Evolutionary conservation across 257 asterid species (phyloP), one percentile per base, ranked within the genome.

Genomic region (Plantago major): DNA sequence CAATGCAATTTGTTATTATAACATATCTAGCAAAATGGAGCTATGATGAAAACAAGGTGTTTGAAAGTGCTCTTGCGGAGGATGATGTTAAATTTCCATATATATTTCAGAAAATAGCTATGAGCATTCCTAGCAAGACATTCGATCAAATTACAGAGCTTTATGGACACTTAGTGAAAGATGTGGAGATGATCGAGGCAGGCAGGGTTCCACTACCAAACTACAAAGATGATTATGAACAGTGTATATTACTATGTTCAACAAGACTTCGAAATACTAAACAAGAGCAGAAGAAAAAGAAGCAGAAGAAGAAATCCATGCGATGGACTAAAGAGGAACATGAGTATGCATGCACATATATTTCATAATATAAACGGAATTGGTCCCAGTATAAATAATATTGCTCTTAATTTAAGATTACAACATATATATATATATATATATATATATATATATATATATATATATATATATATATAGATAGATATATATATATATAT

Each of bases 121-220:
- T 47, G 53, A 47, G 8, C 53, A 47, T 47, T 47, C 53, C 53
- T 47, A 18, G 22, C 15, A 60, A 60, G 9, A 6, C 40, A 12
- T 43, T 60, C 13, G 53, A 44, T 10, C 50, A 63, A 18, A 63
- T 63, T 46, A 49, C 37, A n/a, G 15, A 30, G 5, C 50, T 48
- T 55, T 63, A 63, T 16, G 17, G 49, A 49, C 58, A 33, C 28
- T 49, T 63, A 37, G 59, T 63, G 14, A 58, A 63, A 15, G 67
- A 63, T 37, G 17, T 63, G 10, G 59, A 63, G 59, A 40, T 18
- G 49, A 63, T 63, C 26, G 58, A 63, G 12, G 50, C 67, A 2
- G 59, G 59, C 11, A 3, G 13, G 38, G 16, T 14, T 38, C 59
- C 67, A 3, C 13, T 63, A 5, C 68, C 68, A 3, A 18, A 18